Conservation (phyloP, 2,329 filamentous ascomycete species). For the Ophiostoma pallidulum region DNA sequence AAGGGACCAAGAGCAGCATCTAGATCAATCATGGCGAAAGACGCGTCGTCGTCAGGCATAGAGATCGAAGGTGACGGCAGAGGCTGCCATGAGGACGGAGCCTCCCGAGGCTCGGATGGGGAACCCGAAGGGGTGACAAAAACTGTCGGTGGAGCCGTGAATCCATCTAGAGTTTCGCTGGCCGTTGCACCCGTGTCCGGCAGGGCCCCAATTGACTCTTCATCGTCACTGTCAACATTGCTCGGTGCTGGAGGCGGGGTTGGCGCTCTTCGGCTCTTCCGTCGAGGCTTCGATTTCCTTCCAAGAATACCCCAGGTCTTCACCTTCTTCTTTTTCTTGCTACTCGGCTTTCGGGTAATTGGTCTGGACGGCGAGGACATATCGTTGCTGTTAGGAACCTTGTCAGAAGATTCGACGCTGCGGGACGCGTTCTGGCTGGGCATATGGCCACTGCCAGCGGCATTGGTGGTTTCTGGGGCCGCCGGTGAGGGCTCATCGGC, state of each 20-base stretch:
- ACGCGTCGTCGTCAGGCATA: constrained; percentile 49
- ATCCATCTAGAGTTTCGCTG: constrained; percentile 8
- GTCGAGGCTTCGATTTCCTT: constrained; percentile 46
- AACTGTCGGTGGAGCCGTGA: constrained; percentile 26
- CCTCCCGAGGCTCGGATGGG: constrained; percentile 18
- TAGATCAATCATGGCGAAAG: constrained; percentile 80
- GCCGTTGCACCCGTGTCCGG: constrained; percentile 22
- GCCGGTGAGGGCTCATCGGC: constrained; percentile 27
- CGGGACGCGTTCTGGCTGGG: not conserved
- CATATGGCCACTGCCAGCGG: not conserved
- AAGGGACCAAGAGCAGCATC: constrained; percentile 90
- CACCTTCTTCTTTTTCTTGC: constrained; percentile 62
- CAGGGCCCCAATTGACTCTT: constrained; percentile 21
- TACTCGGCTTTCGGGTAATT: constrained; percentile 23
- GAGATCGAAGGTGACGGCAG: constrained; percentile 21
- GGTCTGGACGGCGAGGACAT: constrained; percentile 20
- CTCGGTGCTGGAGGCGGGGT: constrained; percentile 34
- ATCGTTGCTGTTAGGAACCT: constrained; percentile 14
- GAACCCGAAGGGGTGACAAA: constrained; percentile 33
- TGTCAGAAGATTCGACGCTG: not conserved
- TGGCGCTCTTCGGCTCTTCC: constrained; percentile 35
- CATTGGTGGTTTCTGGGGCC: not conserved
- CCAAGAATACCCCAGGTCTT: constrained; percentile 61
- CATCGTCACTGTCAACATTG: constrained; percentile 23
- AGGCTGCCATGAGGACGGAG: constrained; percentile 27